phyloP scores from a whole-genome alignment of 1,139 yeast genomes.

The Kluyveromyces sp. region DNA sequence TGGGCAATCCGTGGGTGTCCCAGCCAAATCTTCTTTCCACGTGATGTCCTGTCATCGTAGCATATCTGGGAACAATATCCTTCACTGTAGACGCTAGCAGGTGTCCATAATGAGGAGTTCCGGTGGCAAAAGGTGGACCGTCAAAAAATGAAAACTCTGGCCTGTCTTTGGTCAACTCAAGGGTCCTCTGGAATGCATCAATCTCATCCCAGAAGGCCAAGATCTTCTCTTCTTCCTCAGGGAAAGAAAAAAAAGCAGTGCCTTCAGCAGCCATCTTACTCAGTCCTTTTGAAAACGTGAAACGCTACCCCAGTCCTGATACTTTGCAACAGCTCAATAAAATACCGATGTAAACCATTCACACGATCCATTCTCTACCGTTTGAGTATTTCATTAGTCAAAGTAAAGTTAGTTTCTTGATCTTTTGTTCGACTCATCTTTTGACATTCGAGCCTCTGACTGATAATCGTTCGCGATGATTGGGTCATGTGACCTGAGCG shows the following conservation, averaged over 20 bases:
- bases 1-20: slow-evolving; percentile 99
- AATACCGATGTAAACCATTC: too few relatives aligned
- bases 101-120: slow-evolving; percentile 98
- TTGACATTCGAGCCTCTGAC: background rate
- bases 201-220: slow-evolving; percentile 78
- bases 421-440: background rate
- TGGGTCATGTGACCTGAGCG: too few relatives aligned
- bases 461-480: too few relatives aligned
- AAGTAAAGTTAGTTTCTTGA: background rate
- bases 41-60: slow-evolving; percentile 93
- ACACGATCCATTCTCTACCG: background rate
- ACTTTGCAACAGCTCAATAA: too few relatives aligned
- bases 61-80: slow-evolving; percentile 96
- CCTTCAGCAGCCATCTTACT: slow-evolving; percentile 19
- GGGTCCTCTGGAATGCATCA: slow-evolving; percentile 84
- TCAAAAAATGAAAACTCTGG: slow-evolving; percentile 92
- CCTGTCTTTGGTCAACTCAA: slow-evolving; percentile 75
- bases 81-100: slow-evolving; percentile 92
- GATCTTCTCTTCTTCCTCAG: slow-evolving; percentile 81
- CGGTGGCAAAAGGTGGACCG: slow-evolving; percentile 99
- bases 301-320: background rate
- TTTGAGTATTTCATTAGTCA: too few relatives aligned
- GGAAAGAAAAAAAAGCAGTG: slow-evolving; percentile 45
- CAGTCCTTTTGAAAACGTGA: background rate
- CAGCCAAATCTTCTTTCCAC: slow-evolving; percentile 98